These are phyloP conservation scores for Solanum dulcamara DNA, from an alignment of 257 asterid genomes.

Conservation along the genomic window DNA sequence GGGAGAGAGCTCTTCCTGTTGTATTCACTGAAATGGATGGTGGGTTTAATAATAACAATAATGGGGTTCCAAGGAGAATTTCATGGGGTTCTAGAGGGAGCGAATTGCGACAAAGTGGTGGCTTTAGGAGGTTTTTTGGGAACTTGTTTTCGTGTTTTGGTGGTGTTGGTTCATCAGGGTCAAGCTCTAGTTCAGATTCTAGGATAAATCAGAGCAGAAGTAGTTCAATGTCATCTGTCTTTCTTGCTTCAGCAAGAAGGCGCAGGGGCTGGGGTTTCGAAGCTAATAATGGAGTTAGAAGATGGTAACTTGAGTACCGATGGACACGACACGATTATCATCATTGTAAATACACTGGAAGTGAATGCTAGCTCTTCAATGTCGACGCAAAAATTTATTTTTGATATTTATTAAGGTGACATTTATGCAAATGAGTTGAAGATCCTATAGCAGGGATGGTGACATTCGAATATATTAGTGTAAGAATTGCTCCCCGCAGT, in stretches of 20 bases:
- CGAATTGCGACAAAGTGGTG: slow-evolving; percentile 38
- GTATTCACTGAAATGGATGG: slow-evolving; percentile 93
- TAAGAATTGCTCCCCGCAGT: background rate
- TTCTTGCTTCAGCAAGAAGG: slow-evolving; percentile 35
- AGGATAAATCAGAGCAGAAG: slow-evolving; percentile 21
- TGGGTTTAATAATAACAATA: slow-evolving; percentile 49
- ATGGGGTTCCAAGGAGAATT: slow-evolving; percentile 63
- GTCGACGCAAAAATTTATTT: background rate
- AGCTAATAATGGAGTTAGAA: slow-evolving; percentile 1
- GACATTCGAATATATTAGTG: background rate
- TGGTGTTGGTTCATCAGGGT: slow-evolving; percentile 22
- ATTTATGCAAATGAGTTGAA: slow-evolving; percentile 1
- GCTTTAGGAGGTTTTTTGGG: slow-evolving; percentile 46
- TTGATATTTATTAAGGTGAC: background rate
- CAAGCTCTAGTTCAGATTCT: slow-evolving; percentile 46
- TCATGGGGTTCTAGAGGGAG: slow-evolving; percentile 66
- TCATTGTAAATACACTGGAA: slow-evolving; percentile 1
- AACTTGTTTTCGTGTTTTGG: slow-evolving; percentile 61
- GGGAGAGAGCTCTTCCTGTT: slow-evolving; percentile 83
- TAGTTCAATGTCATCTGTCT: slow-evolving; percentile 32
- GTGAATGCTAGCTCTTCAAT: background rate
- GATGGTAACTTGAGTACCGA: background rate
- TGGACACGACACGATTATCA: background rate
- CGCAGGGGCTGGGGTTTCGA: slow-evolving; percentile 43
- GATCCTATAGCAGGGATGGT: background rate